These are phyloP conservation scores for Cytospora piceae DNA, from an alignment of 2,329 filamentous ascomycete genomes.

Conservation along the genomic window DNA sequence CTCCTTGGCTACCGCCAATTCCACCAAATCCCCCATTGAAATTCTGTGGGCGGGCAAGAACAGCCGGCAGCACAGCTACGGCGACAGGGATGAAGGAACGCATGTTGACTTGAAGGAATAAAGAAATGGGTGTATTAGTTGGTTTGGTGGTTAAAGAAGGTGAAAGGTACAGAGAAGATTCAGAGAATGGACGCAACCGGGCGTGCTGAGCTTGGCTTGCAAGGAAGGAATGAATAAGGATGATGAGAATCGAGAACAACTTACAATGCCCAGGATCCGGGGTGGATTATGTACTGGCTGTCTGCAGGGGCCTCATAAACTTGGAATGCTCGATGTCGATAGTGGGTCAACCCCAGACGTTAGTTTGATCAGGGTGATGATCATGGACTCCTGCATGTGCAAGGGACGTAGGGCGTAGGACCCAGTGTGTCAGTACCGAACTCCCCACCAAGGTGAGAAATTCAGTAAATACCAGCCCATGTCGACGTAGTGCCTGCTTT, in stretches of 20 bases:
- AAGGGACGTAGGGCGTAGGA: not conserved
- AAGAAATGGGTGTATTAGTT: not conserved
- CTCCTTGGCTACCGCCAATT: not conserved
- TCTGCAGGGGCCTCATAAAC: not conserved
- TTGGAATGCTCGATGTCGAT: not conserved
- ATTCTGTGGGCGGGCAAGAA: constrained; percentile 15
- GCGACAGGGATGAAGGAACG: constrained; percentile 15
- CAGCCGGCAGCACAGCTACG: constrained; percentile 22
- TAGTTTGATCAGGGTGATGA: not conserved
- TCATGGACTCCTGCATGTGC: not conserved
- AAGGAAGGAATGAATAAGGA: constrained; percentile 16
- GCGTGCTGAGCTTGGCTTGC: constrained; percentile 22
- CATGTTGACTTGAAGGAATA: constrained; percentile 6
- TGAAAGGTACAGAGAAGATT: not conserved
- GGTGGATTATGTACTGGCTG: constrained; percentile 2
- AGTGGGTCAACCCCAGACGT: not conserved
- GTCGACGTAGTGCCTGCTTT: no score
- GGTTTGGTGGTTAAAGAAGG: not conserved
- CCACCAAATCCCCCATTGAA: constrained; percentile 8
- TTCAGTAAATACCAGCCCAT: not conserved
- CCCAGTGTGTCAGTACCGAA: not conserved
- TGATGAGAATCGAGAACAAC: not conserved
- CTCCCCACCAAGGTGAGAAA: not conserved
- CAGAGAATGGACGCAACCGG: constrained; percentile 28
- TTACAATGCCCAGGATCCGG: not conserved